Conservation (phyloP, 495 filamentous ascomycete species). For the Penicillium mononematosum region DNA sequence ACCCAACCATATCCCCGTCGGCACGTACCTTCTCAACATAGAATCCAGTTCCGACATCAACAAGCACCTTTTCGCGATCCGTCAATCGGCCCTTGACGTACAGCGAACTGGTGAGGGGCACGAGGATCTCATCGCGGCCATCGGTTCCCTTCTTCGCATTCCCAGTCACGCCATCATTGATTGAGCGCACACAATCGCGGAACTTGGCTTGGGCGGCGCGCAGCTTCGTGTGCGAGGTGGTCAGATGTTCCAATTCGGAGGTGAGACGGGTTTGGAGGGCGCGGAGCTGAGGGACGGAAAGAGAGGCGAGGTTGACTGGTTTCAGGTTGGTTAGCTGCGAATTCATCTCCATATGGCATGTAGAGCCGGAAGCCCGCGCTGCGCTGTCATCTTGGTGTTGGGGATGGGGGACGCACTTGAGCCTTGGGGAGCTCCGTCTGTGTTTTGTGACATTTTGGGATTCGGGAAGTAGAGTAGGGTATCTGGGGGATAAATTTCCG, state of each 20-base stretch:
- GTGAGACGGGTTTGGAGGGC: slow-evolving; percentile 91
- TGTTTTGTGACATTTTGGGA: slow-evolving; percentile 26
- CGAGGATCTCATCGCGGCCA: slow-evolving; percentile 62
- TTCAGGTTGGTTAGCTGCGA: neutral
- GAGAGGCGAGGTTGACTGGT: slow-evolving; percentile 61
- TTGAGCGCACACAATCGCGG: slow-evolving; percentile 76
- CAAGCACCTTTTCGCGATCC: slow-evolving; percentile 75
- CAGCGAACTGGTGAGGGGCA: slow-evolving; percentile 87
- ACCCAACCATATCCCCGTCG: neutral
- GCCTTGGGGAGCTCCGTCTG: slow-evolving; percentile 35
- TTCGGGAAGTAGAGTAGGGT: neutral
- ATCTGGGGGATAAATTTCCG: neutral
- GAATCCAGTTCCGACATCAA: slow-evolving; percentile 95
- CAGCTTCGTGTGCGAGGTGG: slow-evolving; percentile 81
- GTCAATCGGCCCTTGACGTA: slow-evolving; percentile 86
- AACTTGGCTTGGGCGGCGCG: slow-evolving; percentile 88
- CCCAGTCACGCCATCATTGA: slow-evolving; percentile 59
- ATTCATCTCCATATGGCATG: neutral
- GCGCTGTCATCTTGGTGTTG: slow-evolving; percentile 1
- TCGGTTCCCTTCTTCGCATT: slow-evolving; percentile 38
- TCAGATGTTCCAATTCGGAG: slow-evolving; percentile 91
- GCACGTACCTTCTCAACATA: slow-evolving; percentile 83
- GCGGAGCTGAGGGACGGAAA: slow-evolving; percentile 57
- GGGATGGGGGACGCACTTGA: slow-evolving; percentile 25
- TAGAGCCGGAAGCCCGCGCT: neutral